These are phyloP conservation scores for Loxodes magnus DNA, from an alignment of 73 alveolate genomes.

Conservation along the genomic window DNA sequence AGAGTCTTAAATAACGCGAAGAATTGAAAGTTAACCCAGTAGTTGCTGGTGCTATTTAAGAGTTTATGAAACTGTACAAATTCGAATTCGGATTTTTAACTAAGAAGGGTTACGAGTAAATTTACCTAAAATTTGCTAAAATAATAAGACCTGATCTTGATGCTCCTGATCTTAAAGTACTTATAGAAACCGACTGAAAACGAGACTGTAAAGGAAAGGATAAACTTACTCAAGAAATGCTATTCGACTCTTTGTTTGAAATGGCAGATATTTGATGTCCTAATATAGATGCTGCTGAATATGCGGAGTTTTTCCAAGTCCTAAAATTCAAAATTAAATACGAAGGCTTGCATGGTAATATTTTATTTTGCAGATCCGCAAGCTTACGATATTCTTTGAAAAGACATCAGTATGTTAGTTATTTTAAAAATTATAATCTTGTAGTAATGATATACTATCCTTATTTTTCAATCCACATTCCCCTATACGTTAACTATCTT, in stretches of 20 bases:
- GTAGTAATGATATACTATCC: too few relatives aligned
- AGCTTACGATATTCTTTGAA: constrained; percentile 38
- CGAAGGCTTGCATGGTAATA: constrained; percentile 42
- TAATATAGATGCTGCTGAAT: constrained; percentile 32
- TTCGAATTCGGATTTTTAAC: constrained; percentile 17
- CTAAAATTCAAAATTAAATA: constrained; percentile 37
- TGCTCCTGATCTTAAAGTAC: constrained; percentile 39
- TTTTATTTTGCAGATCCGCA: too few relatives aligned
- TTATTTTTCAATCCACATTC: too few relatives aligned
- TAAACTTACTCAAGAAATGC: constrained; percentile 23
- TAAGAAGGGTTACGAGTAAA: constrained; percentile 33
- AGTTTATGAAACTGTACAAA: constrained; percentile 29
- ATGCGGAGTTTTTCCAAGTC: constrained; percentile 32
- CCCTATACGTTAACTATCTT: too few relatives aligned
- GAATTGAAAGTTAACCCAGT: constrained; percentile 12
- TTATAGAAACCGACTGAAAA: too few relatives aligned
- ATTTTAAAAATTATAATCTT: too few relatives aligned
- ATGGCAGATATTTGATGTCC: constrained; percentile 59
- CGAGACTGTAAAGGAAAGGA: too few relatives aligned
- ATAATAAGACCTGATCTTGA: constrained; percentile 48
- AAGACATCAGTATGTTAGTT: too few relatives aligned
- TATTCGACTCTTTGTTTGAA: constrained; percentile 30
- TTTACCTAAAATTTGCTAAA: constrained; percentile 36
- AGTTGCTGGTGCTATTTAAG: constrained; percentile 30
- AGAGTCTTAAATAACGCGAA: constrained; percentile 22